Conservation (phyloP, 2,329 filamentous ascomycete species). For the Trichoderma harzianum region DNA sequence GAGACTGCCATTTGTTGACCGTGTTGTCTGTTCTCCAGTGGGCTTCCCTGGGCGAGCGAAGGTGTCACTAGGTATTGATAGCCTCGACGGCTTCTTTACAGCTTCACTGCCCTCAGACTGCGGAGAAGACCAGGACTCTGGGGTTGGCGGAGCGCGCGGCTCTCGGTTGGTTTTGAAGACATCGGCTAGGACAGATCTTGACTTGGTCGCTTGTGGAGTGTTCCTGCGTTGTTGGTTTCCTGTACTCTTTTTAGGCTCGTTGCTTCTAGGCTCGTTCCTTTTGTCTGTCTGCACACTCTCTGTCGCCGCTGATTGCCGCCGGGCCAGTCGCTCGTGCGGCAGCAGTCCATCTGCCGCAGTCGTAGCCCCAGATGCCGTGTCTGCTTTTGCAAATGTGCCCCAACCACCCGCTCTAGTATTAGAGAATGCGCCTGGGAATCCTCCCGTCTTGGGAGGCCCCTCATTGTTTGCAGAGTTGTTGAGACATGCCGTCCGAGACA, state of each 20-base stretch:
- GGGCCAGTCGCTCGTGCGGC: constrained; percentile 39
- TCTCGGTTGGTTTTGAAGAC: constrained; percentile 31
- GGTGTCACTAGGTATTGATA: not conserved
- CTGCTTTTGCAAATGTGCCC: constrained; percentile 22
- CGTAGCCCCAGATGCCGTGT: not conserved
- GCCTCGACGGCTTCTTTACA: not conserved
- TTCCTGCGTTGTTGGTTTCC: not conserved
- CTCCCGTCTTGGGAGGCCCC: constrained; percentile 21
- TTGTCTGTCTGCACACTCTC: not conserved
- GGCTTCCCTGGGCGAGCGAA: not conserved
- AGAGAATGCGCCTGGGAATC: constrained; percentile 27
- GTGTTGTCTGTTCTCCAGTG: not conserved
- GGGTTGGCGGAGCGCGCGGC: constrained; percentile 27
- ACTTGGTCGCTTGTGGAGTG: constrained; percentile 22
- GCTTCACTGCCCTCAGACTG: not conserved
- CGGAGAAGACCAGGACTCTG: constrained; percentile 27
- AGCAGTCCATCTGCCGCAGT: constrained; percentile 29
- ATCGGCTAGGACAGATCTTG: constrained; percentile 32
- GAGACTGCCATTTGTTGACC: not conserved
- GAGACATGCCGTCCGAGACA: constrained; percentile 29
- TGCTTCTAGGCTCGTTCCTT: not conserved
- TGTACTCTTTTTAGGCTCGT: not conserved
- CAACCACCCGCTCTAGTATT: constrained; percentile 22
- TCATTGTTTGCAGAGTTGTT: constrained; percentile 23
- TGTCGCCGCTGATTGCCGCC: constrained; percentile 26